phyloP scores from a whole-genome alignment of 306 rosid genomes.

The Trifolium subterraneum region DNA sequence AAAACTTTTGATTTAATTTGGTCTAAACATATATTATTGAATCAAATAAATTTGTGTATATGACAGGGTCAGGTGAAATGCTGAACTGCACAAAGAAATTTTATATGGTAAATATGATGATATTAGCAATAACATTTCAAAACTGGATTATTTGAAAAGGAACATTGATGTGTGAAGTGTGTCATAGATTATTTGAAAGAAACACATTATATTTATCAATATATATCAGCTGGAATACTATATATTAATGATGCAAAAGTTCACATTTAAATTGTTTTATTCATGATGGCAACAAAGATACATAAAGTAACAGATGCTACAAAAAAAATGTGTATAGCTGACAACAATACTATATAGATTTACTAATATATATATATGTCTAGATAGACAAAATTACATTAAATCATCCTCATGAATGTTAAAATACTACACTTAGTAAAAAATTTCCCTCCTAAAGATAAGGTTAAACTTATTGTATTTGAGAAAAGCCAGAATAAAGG shows the following conservation, averaged over 20 bases:
- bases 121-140: slow-evolving; percentile 39
- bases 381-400: slow-evolving; percentile 3
- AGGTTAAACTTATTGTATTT: slow-evolving; percentile 14
- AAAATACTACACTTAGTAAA: slow-evolving; percentile 19
- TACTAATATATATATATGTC: neutral
- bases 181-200: neutral
- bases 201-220: neutral
- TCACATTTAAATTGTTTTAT: neutral
- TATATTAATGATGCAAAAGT: too few species aligned
- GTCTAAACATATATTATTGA: too few species aligned
- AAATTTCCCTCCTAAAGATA: neutral
- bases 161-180: neutral
- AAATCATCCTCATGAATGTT: slow-evolving; percentile 21
- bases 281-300: neutral
- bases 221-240: neutral
- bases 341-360: neutral
- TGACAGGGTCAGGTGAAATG: slow-evolving; percentile 45
- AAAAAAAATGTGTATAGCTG: too few species aligned
- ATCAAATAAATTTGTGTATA: neutral
- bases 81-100: slow-evolving; percentile 37
- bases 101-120: slow-evolving; percentile 8
- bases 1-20: too few species aligned
- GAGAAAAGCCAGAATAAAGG: slow-evolving; percentile 8
- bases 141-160: slow-evolving; percentile 23
- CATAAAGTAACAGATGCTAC: neutral